Conservation (phyloP, 2,329 filamentous ascomycete genomes). For the Ophiosphaerella herpotricha region DNA sequence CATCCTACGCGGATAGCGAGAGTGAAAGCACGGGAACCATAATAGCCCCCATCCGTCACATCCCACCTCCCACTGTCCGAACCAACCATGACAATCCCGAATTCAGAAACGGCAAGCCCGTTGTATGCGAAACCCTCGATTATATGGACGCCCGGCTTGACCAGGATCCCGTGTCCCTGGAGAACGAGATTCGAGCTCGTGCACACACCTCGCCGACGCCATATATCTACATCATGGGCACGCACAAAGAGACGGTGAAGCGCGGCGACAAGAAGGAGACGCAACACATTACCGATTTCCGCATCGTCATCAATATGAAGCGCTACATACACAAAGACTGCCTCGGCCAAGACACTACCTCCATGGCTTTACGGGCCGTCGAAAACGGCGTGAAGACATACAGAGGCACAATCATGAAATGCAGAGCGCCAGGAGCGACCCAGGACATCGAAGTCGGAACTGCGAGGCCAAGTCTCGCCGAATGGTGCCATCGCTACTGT, state of each 20-base stretch:
- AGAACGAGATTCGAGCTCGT: constrained; percentile 31
- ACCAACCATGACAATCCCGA: constrained; percentile 30
- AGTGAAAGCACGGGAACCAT: constrained; percentile 12
- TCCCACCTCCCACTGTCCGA: constrained; percentile 31
- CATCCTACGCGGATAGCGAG: constrained; percentile 44
- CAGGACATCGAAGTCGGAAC: constrained; percentile 54
- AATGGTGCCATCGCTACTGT: constrained; percentile 73
- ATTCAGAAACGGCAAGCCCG: constrained; percentile 33
- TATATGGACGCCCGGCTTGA: constrained; percentile 41
- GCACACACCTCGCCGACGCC: constrained; percentile 37
- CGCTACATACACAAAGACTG: constrained; percentile 33
- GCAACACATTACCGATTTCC: constrained; percentile 43
- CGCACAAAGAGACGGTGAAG: constrained; percentile 43
- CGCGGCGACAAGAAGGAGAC: constrained; percentile 44
- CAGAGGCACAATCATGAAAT: constrained; percentile 66
- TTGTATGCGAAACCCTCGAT: constrained; percentile 30
- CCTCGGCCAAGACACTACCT: constrained; percentile 16
- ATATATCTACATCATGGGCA: constrained; percentile 45
- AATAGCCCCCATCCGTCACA: constrained; percentile 27
- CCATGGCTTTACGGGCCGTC: constrained; percentile 50
- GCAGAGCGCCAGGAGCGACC: constrained; percentile 53
- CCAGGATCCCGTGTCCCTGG: constrained; percentile 37
- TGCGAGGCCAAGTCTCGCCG: constrained; percentile 49
- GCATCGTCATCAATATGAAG: constrained; percentile 42
- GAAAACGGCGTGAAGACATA: constrained; percentile 64